A percentile compares a stretch with the other conserved stretches of the same genome.
Evolutionary conservation across 371 early-diverging fungal species (phyloP).

Genomic region (Thermomucor indicae-seudaticae): DNA sequence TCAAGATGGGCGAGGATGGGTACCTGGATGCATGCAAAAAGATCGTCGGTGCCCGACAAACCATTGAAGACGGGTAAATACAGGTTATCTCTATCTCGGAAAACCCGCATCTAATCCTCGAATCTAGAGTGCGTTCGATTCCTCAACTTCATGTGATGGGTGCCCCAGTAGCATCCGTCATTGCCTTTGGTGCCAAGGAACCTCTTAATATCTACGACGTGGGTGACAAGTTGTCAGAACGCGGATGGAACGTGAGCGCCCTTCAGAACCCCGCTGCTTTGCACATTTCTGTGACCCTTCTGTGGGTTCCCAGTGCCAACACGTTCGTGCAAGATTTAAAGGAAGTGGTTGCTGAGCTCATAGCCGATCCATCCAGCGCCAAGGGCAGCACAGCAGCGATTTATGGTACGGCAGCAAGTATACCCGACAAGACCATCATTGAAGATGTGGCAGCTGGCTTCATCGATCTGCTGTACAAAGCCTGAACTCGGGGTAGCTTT

Average conservation of each 20-base stretch:
- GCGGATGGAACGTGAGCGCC: slow-evolving; percentile 86
- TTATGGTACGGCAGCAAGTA: slow-evolving; percentile 86
- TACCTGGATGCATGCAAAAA: slow-evolving; percentile 80
- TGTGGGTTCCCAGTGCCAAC: slow-evolving; percentile 69
- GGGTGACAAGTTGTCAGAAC: slow-evolving; percentile 69
- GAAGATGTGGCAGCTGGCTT: slow-evolving; percentile 84
- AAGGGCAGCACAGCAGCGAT: slow-evolving; percentile 80
- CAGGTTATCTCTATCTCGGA: no score
- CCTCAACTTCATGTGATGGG: slow-evolving; percentile 81
- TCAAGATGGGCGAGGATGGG: slow-evolving; percentile 83
- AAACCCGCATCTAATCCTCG: background rate
- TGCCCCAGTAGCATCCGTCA: slow-evolving; percentile 80
- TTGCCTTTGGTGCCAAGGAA: slow-evolving; percentile 76
- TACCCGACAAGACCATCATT: slow-evolving; percentile 83
- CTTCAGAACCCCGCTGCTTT: slow-evolving; percentile 88
- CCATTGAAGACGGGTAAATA: slow-evolving; percentile 67
- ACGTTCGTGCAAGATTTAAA: slow-evolving; percentile 77
- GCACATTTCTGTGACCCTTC: slow-evolving; percentile 88
- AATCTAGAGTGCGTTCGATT: slow-evolving; percentile 52
- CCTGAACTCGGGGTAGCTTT: slow-evolving; percentile 20
- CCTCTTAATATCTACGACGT: slow-evolving; percentile 80
- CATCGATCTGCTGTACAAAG: slow-evolving; percentile 82
- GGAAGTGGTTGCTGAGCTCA: slow-evolving; percentile 64
- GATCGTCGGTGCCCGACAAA: slow-evolving; percentile 75
- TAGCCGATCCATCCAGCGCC: slow-evolving; percentile 66